Evolutionary conservation across 1,284 basidiomycete genomes (phyloP), one percentile per base, ranked within the genome.

Genomic region (Meira nashicola): DNA sequence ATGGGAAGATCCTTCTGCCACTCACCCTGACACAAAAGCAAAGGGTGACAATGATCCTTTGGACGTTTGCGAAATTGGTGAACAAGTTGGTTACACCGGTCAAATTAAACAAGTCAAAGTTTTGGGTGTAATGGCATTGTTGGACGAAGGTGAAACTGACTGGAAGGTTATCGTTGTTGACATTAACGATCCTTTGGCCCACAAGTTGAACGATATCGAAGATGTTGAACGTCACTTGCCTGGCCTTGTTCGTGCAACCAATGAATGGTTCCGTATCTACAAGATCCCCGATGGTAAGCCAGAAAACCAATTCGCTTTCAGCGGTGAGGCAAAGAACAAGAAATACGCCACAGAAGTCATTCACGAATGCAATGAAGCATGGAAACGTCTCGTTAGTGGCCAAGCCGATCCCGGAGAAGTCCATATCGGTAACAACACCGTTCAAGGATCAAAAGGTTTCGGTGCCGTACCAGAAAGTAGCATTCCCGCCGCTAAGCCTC

Each of bases 21-120:
- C 83, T 58, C 94, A 99, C 81, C 85, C 92, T 59, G 95, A 99
- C 84, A 98, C 95, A 78, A 97, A 97, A 82, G 95, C 95, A 66
- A 90, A 89, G 82, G 95, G 95, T 64, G 95, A 99, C 84, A 96
- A 98, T 78, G 95, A 99, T 83, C 95, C 95, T 66, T 88, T 99
- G 71, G 95, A 99, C 81, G 94, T 99, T 66, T 97, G 95, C 82
- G 95, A 99, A 83, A 98, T 99, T 78, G 95, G 95, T 66, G 95
- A 99, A 82, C 91, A 94, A 80, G 90, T 98, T 74, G 95, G 93
- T 68, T 92, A 94, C 82, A 86, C 88, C 65, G 95, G 95, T 65
- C 94, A 98, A 82, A 86, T 99, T 81, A 99, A 99, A 84, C 95
- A 98, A 82, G 95, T 99, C 86, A 99, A 99, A 84, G 91, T 98